Percentiles rank a stretch among this genome's conserved stretches.
Conservation (phyloP, 805 yeast species). For the Yamadazyma olivae region DNA sequence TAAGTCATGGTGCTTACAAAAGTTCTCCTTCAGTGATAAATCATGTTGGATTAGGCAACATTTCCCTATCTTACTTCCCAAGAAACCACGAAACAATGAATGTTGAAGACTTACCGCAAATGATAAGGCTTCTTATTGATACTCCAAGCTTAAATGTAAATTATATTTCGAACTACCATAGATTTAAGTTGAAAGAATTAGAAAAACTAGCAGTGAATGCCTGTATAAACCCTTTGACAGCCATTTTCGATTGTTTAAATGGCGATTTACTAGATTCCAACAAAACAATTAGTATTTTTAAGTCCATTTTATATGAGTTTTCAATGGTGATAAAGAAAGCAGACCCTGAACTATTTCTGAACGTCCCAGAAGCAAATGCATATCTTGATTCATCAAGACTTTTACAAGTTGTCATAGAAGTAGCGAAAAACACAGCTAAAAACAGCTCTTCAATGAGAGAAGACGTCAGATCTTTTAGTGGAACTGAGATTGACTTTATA, state of each 20-base stretch:
- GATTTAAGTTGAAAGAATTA: slow-evolving; percentile 20
- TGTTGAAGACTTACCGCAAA: slow-evolving; percentile 1
- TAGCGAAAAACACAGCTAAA: slow-evolving; percentile 39
- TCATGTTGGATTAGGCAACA: slow-evolving; percentile 72
- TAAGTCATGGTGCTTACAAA: slow-evolving; percentile 79
- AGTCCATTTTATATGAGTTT: slow-evolving; percentile 43
- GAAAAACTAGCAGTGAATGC: slow-evolving; percentile 78
- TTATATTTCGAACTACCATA: background rate
- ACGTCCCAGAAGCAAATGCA: slow-evolving; percentile 27
- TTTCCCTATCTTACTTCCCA: slow-evolving; percentile 60
- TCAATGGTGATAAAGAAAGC: slow-evolving; percentile 39
- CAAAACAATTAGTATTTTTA: slow-evolving; percentile 31
- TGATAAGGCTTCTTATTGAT: slow-evolving; percentile 2
- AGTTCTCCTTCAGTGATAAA: slow-evolving; percentile 24
- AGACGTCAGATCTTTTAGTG: slow-evolving; percentile 53
- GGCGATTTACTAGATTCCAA: slow-evolving; percentile 59
- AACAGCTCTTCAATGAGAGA: slow-evolving; percentile 73
- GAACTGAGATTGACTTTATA: slow-evolving; percentile 77
- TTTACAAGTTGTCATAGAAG: slow-evolving; percentile 26
- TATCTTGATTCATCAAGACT: slow-evolving; percentile 32
- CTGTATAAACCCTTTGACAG: slow-evolving; percentile 81
- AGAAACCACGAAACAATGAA: slow-evolving; percentile 17
- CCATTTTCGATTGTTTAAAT: slow-evolving; percentile 72
- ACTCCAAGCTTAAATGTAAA: slow-evolving; percentile 4
- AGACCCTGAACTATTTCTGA: slow-evolving; percentile 16